Evolutionary conservation across 176 grass and related monocot genomes (phyloP).

Genomic region (Carex scoparia): DNA sequence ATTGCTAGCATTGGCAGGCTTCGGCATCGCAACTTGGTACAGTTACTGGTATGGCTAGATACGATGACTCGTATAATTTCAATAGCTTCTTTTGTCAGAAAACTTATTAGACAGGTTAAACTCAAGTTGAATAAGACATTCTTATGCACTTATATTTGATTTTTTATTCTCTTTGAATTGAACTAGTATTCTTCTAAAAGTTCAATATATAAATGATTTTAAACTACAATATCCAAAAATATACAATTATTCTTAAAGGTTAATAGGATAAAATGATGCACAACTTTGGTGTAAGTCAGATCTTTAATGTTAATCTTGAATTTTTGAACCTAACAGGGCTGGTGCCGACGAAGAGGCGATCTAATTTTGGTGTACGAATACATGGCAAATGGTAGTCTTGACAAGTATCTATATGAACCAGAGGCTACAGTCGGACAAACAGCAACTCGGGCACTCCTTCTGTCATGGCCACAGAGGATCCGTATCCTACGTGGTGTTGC

Average conservation of each 20-base stretch:
- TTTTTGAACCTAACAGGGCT: conserved; percentile 32
- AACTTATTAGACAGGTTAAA: not conserved
- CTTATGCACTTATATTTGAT: too few relatives aligned
- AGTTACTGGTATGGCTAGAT: conserved; percentile 30
- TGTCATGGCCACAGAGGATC: conserved; percentile 40
- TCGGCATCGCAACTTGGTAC: conserved; percentile 76
- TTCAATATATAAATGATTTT: too few relatives aligned
- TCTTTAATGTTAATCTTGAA: not conserved
- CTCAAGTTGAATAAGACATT: not conserved
- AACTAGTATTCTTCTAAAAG: too few relatives aligned
- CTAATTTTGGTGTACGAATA: conserved; percentile 83
- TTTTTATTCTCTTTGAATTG: too few relatives aligned
- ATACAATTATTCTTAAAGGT: too few relatives aligned
- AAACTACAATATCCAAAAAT: too few relatives aligned
- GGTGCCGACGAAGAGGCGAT: conserved; percentile 72
- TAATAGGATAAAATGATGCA: too few relatives aligned
- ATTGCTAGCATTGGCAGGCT: conserved; percentile 73
- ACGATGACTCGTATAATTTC: not conserved
- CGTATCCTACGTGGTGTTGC: conserved; percentile 57
- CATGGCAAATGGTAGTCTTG: conserved; percentile 79
- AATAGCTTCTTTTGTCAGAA: not conserved
- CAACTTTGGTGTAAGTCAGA: not conserved
- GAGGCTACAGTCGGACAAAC: conserved; percentile 9
- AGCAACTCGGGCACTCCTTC: not conserved
- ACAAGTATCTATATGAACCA: conserved; percentile 53